Evolutionary conservation across 2,329 filamentous ascomycete species (phyloP).

Genomic region (Ophiocordyceps unilateralis): DNA sequence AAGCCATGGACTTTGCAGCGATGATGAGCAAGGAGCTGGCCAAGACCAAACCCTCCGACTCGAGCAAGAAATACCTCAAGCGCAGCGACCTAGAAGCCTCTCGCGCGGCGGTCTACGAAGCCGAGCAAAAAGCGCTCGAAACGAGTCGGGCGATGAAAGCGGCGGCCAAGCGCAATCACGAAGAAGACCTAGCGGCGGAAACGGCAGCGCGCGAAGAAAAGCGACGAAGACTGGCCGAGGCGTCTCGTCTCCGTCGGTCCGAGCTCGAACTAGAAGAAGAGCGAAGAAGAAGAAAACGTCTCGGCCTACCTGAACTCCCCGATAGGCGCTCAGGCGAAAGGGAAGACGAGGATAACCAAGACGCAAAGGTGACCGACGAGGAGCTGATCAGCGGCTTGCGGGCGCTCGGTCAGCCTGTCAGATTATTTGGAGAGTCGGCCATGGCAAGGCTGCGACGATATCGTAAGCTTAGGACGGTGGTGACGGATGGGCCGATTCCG

Average conservation of each 20-base stretch:
- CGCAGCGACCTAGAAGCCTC: slow-evolving; percentile 75
- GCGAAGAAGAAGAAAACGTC: slow-evolving; percentile 49
- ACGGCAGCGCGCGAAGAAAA: slow-evolving; percentile 63
- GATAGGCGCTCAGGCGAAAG: slow-evolving; percentile 19
- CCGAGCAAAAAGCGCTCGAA: slow-evolving; percentile 62
- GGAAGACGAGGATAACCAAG: slow-evolving; percentile 23
- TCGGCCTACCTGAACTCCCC: slow-evolving; percentile 64
- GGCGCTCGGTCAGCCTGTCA: slow-evolving; percentile 52
- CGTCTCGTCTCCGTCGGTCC: slow-evolving; percentile 51
- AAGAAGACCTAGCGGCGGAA: slow-evolving; percentile 66
- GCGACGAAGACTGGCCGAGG: slow-evolving; percentile 61
- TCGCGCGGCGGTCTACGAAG: slow-evolving; percentile 61
- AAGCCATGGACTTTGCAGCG: slow-evolving; percentile 80
- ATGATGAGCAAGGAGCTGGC: slow-evolving; percentile 88
- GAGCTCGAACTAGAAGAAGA: slow-evolving; percentile 62
- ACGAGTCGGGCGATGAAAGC: slow-evolving; percentile 51
- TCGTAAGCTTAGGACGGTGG: slow-evolving; percentile 40
- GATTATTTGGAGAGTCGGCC: slow-evolving; percentile 70
- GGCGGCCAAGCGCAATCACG: slow-evolving; percentile 69
- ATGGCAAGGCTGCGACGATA: slow-evolving; percentile 53
- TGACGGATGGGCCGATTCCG: slow-evolving; percentile 66
- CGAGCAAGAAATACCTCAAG: slow-evolving; percentile 61
- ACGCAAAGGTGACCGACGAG: slow-evolving; percentile 42
- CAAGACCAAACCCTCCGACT: slow-evolving; percentile 38
- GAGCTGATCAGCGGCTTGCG: slow-evolving; percentile 54